A percentile compares a stretch with the other conserved stretches of the same genome.
Conservation (phyloP, 495 filamentous ascomycete species). For the Saxophila tyrrhenica region DNA sequence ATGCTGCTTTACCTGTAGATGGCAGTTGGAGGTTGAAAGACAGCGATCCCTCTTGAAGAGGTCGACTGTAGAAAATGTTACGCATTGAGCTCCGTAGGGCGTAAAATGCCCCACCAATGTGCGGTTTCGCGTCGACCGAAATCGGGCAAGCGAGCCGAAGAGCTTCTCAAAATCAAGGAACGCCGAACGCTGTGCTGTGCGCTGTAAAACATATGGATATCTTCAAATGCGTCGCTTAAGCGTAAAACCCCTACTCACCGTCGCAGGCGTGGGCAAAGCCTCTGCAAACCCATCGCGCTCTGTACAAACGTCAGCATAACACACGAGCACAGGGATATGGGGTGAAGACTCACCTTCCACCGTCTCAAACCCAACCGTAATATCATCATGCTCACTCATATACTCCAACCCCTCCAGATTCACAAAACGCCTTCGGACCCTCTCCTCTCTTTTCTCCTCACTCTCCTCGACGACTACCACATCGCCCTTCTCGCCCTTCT, state of each 20-base stretch:
- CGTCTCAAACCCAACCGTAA: slow-evolving; percentile 69
- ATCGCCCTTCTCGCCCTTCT: slow-evolving; percentile 19
- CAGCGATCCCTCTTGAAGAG: too few relatives aligned
- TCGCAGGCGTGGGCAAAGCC: slow-evolving; percentile 27
- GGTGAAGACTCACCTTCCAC: slow-evolving; percentile 52
- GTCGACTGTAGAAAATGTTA: neutral
- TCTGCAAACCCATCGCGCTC: slow-evolving; percentile 28
- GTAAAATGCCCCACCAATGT: too few relatives aligned
- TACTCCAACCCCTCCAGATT: slow-evolving; percentile 79
- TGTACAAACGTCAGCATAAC: slow-evolving; percentile 19
- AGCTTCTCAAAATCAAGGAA: too few relatives aligned
- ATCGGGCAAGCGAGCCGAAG: neutral
- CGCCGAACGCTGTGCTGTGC: too few relatives aligned
- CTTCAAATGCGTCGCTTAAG: slow-evolving; percentile 22
- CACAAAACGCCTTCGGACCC: slow-evolving; percentile 54
- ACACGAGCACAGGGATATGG: neutral
- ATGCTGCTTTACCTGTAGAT: neutral
- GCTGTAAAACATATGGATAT: neutral
- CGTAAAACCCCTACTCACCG: slow-evolving; percentile 21
- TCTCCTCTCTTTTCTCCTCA: slow-evolving; percentile 24
- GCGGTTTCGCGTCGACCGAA: too few relatives aligned
- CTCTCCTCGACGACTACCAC: slow-evolving; percentile 24
- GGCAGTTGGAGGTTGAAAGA: too few relatives aligned
- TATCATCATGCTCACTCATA: slow-evolving; percentile 82
- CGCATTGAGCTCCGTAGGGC: neutral